phyloP scores from a whole-genome alignment of 495 filamentous ascomycete species.

The Neurospora sp. region DNA sequence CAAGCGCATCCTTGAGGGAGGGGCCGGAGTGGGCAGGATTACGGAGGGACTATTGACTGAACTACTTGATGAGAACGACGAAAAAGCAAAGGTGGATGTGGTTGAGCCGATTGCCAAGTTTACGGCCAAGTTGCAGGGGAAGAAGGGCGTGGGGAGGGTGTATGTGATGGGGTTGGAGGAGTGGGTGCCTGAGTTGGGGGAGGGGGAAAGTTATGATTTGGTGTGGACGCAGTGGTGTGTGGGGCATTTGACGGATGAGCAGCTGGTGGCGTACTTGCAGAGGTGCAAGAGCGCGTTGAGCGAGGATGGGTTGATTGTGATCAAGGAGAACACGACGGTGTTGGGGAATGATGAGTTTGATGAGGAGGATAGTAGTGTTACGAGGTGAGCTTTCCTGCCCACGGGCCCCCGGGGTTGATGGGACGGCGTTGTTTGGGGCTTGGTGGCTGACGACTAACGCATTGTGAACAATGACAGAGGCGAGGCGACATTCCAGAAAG shows the following conservation, averaged over 20 bases:
- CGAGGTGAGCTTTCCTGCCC: too few relatives aligned
- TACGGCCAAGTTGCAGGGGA: slow-evolving; percentile 32
- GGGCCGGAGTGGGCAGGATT: slow-evolving; percentile 49
- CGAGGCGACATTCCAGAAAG: slow-evolving; percentile 54
- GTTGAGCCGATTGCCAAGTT: slow-evolving; percentile 41
- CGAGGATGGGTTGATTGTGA: slow-evolving; percentile 47
- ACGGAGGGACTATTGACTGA: slow-evolving; percentile 26
- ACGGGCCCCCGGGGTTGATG: too few relatives aligned
- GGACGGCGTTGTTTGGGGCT: too few relatives aligned
- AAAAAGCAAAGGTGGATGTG: slow-evolving; percentile 36
- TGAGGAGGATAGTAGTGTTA: slow-evolving; percentile 69
- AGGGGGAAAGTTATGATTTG: slow-evolving; percentile 43
- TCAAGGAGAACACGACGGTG: slow-evolving; percentile 82
- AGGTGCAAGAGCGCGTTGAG: slow-evolving; percentile 49
- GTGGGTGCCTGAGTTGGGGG: slow-evolving; percentile 44
- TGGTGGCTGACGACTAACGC: too few relatives aligned
- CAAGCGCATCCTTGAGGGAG: slow-evolving; percentile 38
- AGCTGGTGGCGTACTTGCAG: slow-evolving; percentile 57
- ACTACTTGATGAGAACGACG: neutral
- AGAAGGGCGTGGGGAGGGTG: slow-evolving; percentile 44
- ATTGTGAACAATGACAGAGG: too few relatives aligned
- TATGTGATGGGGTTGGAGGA: slow-evolving; percentile 53
- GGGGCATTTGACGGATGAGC: slow-evolving; percentile 75
- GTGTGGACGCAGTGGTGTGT: slow-evolving; percentile 86
- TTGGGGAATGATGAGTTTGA: slow-evolving; percentile 61